A percentile compares a stretch with the other conserved stretches of the same genome.
Conservation (phyloP, 2,329 filamentous ascomycete genomes). For the Pseudocercospora pini-densiflorae region DNA sequence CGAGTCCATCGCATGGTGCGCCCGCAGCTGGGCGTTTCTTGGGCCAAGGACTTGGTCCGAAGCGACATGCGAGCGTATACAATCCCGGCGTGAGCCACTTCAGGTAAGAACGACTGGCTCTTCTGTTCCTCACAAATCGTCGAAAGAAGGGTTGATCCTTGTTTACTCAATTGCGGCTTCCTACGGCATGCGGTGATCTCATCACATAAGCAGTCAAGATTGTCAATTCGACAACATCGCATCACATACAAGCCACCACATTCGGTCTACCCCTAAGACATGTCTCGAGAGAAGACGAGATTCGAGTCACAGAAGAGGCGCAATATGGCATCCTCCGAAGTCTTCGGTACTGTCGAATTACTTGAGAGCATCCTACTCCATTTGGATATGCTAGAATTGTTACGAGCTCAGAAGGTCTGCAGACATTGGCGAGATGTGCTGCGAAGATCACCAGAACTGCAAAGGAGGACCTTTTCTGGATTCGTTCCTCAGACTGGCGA, state of each 20-base stretch:
- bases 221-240: too few species aligned
- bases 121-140: not conserved
- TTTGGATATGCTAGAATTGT: slow-evolving; percentile 20
- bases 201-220: not conserved
- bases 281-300: not conserved
- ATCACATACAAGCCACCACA: too few species aligned
- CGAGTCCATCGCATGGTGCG: not conserved
- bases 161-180: not conserved
- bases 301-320: not conserved
- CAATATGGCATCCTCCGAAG: not conserved
- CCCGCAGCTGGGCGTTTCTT: not conserved
- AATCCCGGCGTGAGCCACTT: not conserved
- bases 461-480: slow-evolving; percentile 14
- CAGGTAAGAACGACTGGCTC: not conserved
- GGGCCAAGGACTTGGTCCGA: not conserved
- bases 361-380: slow-evolving; percentile 21
- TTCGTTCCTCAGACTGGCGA: slow-evolving; percentile 19
- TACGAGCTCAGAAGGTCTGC: slow-evolving; percentile 19
- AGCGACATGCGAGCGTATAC: not conserved
- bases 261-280: not conserved
- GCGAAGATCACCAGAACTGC: slow-evolving; percentile 16
- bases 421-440: slow-evolving; percentile 19
- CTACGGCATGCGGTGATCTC: not conserved
- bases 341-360: slow-evolving; percentile 18
- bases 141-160: not conserved